Evolutionary conservation across 2,329 filamentous ascomycete genomes (phyloP).

Genomic region (Knufia petricola): DNA sequence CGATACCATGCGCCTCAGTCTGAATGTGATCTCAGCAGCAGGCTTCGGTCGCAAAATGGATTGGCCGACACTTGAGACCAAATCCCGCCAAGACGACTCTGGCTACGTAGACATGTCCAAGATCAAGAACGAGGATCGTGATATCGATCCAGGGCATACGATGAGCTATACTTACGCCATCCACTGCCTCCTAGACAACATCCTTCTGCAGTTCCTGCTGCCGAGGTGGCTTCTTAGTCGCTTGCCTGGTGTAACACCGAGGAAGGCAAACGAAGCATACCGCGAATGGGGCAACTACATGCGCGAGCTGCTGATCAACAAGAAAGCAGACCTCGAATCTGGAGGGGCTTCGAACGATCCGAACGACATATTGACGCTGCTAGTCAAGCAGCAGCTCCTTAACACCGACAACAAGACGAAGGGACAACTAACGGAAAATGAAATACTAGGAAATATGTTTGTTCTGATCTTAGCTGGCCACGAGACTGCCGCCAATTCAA

Average conservation of each 20-base stretch:
- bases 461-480: conserved; percentile 61
- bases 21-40: conserved; percentile 56
- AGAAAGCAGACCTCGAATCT: conserved; percentile 39
- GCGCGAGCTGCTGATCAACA: conserved; percentile 56
- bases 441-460: conserved; percentile 30
- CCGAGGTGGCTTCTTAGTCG: conserved; percentile 47
- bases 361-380: conserved; percentile 48
- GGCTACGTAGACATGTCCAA: conserved; percentile 29
- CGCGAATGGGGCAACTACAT: conserved; percentile 60
- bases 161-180: conserved; percentile 59
- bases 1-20: conserved; percentile 56
- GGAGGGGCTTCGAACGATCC: conserved; percentile 32
- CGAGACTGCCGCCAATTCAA: conserved; percentile 66
- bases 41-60: conserved; percentile 56
- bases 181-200: conserved; percentile 51
- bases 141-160: conserved; percentile 41
- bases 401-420: conserved; percentile 25
- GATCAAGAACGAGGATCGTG: conserved; percentile 21
- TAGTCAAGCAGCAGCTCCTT: conserved; percentile 37
- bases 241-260: conserved; percentile 44
- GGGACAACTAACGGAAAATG: conserved; percentile 16
- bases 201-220: conserved; percentile 52
- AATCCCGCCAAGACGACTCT: conserved; percentile 34
- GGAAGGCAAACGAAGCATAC: conserved; percentile 45
- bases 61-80: conserved; percentile 50